Evolutionary conservation across 208 protist genomes (phyloP).

Genomic region (Naegleria lovaniensis): DNA sequence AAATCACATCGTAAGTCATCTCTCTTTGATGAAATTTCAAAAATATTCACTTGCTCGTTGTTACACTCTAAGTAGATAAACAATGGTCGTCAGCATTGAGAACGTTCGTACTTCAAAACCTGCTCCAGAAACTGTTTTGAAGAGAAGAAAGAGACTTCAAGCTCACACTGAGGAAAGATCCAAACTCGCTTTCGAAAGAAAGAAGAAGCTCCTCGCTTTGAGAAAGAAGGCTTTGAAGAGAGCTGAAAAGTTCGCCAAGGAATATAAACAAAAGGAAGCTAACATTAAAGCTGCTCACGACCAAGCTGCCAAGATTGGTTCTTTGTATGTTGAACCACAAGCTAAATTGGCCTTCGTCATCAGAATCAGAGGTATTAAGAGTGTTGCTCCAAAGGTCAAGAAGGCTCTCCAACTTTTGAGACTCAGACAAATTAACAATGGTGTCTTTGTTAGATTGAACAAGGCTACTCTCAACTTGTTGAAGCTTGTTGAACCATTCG

Average conservation of each 20-base stretch:
- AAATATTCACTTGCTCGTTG: no score
- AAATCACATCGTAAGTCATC: no score
- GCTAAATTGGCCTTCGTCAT: conserved; percentile 98
- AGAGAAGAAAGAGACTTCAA: conserved; percentile 12
- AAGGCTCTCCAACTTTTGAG: conserved; percentile 99
- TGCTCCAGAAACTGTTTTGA: conserved; percentile 7
- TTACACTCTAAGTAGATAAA: no score
- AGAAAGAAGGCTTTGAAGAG: not conserved
- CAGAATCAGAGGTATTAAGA: conserved; percentile 98
- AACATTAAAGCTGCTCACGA: not conserved
- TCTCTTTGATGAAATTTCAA: no score
- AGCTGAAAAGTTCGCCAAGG: not conserved
- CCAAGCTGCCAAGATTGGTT: conserved; percentile 52
- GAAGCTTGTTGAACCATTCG: conserved; percentile 93
- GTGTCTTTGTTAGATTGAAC: conserved; percentile 98
- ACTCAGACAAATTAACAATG: conserved; percentile 98
- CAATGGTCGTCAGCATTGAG: not conserved
- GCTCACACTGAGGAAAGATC: no score
- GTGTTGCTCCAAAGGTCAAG: conserved; percentile 88
- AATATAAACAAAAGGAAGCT: not conserved
- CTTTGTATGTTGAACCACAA: conserved; percentile 95
- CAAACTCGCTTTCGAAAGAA: no score
- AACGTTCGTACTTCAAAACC: not conserved
- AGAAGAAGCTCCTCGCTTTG: not conserved
- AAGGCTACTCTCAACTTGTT: conserved; percentile 99